These are phyloP conservation scores for Neonothopanus nambi DNA, from an alignment of 1,284 basidiomycete genomes.

Conservation along the genomic window DNA sequence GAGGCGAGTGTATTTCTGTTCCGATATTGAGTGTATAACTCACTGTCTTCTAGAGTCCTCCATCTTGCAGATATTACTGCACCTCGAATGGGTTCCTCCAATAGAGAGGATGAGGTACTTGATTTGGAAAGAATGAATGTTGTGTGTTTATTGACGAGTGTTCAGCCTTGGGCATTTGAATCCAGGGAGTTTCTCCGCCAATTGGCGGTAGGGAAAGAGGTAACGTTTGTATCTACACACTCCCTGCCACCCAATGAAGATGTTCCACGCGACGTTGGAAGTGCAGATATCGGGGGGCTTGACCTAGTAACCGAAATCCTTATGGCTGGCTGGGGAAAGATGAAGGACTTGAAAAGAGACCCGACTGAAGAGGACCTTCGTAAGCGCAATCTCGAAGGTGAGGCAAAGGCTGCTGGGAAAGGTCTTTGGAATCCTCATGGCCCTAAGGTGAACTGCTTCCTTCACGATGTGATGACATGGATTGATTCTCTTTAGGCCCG, in stretches of 20 bases:
- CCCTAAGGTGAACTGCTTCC: constrained; percentile 56
- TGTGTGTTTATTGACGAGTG: neutral
- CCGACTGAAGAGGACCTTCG: constrained; percentile 77
- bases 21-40: constrained; percentile 1
- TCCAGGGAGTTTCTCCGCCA: constrained; percentile 90
- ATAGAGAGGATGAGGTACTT: constrained; percentile 80
- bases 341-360: constrained; percentile 84
- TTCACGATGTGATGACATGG: neutral
- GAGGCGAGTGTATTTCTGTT: constrained; percentile 49
- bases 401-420: constrained; percentile 76
- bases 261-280: constrained; percentile 73
- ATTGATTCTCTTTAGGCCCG: constrained; percentile 52
- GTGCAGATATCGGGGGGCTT: constrained; percentile 64
- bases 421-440: constrained; percentile 91
- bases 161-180: constrained; percentile 86
- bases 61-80: constrained; percentile 85
- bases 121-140: constrained; percentile 4
- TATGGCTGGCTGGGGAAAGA: constrained; percentile 86
- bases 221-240: constrained; percentile 77
- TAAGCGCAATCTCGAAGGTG: constrained; percentile 73
- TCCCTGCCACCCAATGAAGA: constrained; percentile 72
- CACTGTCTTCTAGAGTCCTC: constrained; percentile 59
- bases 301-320: constrained; percentile 83
- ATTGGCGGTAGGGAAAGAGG: constrained; percentile 86
- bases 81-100: constrained; percentile 78